Percentiles rank a stretch among this genome's conserved stretches.
These are phyloP conservation scores for slime mould (Dictyostelium discoideum) DNA, from an alignment of 78 protist species.

Conservation along the genomic window DNA sequence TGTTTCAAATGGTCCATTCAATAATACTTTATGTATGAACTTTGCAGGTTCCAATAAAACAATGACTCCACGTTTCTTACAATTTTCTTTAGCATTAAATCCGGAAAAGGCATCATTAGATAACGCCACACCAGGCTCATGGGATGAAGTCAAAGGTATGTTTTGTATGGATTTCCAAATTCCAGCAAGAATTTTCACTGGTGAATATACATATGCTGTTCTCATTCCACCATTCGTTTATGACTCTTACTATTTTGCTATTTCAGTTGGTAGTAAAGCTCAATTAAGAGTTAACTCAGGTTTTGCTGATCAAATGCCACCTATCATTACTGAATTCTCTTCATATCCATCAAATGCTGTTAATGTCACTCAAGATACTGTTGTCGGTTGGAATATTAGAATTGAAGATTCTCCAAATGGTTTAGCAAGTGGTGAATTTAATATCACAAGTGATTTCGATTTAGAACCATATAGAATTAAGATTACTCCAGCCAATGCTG, in stretches of 20 bases:
- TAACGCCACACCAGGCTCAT: background rate
- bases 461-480: conserved; percentile 9
- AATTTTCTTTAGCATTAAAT: background rate
- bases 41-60: background rate
- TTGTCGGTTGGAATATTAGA: conserved; percentile 29
- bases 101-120: background rate
- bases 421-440: background rate
- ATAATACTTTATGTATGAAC: background rate
- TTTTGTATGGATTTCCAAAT: conserved; percentile 14
- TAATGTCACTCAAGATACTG: background rate
- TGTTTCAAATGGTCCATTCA: background rate
- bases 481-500: background rate
- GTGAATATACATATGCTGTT: background rate
- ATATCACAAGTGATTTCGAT: conserved; percentile 23
- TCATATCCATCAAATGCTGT: background rate
- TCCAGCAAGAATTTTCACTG: conserved; percentile 5
- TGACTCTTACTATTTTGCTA: background rate
- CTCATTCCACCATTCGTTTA: background rate
- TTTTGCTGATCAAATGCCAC: conserved; percentile 26
- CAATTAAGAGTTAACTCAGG: conserved; percentile 16
- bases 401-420: conserved; percentile 53
- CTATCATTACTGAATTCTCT: background rate
- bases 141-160: background rate
- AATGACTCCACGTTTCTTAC: background rate
- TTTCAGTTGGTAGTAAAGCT: background rate